These are phyloP conservation scores for Leccinellum luteum DNA, from an alignment of 768 basidiomycete species.

Conservation along the genomic window DNA sequence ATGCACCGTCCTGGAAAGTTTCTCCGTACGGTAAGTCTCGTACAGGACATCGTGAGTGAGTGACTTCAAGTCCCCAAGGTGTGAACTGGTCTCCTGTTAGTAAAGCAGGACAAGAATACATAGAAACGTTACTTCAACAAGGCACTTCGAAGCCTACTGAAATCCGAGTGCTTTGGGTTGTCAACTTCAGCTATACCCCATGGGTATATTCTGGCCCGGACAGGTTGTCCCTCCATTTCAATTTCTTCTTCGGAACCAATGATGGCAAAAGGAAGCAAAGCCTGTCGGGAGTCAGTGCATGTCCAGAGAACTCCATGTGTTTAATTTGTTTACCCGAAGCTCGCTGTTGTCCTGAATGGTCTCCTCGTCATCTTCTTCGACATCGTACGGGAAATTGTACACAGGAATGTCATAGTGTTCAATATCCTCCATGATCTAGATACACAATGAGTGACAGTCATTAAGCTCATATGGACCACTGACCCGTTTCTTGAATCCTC, in stretches of 20 bases:
- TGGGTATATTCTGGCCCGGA: constrained; percentile 93
- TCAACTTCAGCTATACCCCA: constrained; percentile 99
- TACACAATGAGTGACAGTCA: constrained; percentile 1
- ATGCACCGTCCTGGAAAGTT: constrained; percentile 87
- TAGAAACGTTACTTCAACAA: constrained; percentile 68
- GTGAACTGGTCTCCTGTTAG: constrained; percentile 59
- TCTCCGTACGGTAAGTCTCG: constrained; percentile 98
- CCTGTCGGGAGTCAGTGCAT: constrained; percentile 39
- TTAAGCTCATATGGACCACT: constrained; percentile 20
- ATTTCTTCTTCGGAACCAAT: constrained; percentile 98
- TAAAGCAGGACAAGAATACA: background rate
- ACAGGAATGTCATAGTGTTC: constrained; percentile 97
- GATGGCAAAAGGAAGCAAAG: constrained; percentile 93
- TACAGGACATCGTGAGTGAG: constrained; percentile 92
- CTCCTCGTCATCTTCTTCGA: constrained; percentile 99
- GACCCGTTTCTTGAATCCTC: constrained; percentile 93
- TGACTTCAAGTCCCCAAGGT: constrained; percentile 91
- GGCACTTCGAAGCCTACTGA: constrained; percentile 87
- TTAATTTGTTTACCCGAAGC: constrained; percentile 62
- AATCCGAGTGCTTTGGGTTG: constrained; percentile 99
- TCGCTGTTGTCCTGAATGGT: constrained; percentile 98
- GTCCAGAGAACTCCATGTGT: background rate
- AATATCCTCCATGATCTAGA: constrained; percentile 98
- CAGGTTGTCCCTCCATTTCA: constrained; percentile 85
- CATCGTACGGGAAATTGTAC: constrained; percentile 99